Base-by-base conservation (phyloP, 2,329 filamentous ascomycete species). In the Thermothelomyces thermophilus region DNA sequence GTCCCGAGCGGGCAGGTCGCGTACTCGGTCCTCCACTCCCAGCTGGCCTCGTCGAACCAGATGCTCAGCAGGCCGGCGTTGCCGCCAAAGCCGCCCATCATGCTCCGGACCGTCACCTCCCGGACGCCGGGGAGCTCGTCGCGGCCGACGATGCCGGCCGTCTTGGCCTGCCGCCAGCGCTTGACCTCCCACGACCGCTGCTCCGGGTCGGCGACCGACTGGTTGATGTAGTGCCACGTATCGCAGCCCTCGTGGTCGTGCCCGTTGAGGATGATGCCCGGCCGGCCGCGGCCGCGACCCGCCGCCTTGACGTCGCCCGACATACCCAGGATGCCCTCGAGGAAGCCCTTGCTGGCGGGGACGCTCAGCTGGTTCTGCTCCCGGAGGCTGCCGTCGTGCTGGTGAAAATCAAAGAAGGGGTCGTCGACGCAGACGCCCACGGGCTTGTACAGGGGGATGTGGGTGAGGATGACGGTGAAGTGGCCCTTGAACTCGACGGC, bases 1-100 rank as follows among this genome's bases (percentile, higher is more conserved):
- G 83, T 80, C 0, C 93, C 93, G 31, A 95, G 70, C 2, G 79
- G 75, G 64, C 93, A 98, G 56, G 80, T 86, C 8, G 73, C 74
- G 59, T 93, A 93, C 59, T 91, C 87, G 58, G 87, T 87, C 56
- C 76, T 76, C 93, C 93, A 98, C 64, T 86, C 80, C 73, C 80
- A 83, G 1, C 68, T 67, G 2, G 75, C 72, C 49, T 78, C 67
- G 65, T 97, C 88, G 63, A 91, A 97, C 91, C 91, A 98, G 1
- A 87, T 77, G 54, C 86, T 93, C 35, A 98, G 69, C 36, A 98
- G 73, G 0, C 90, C 93, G 0, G 90, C 89, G 64, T 96, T 93
- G 17, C 93, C 93, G n/a, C 82, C 84, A 67, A 86, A 98, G 50
- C 87, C 87, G 49, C 93, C 93, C 93, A 98, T 98, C 90, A 98